These are phyloP conservation scores for Isatis tinctoria DNA, from an alignment of 345 rosid species.

Conservation along the genomic window DNA sequence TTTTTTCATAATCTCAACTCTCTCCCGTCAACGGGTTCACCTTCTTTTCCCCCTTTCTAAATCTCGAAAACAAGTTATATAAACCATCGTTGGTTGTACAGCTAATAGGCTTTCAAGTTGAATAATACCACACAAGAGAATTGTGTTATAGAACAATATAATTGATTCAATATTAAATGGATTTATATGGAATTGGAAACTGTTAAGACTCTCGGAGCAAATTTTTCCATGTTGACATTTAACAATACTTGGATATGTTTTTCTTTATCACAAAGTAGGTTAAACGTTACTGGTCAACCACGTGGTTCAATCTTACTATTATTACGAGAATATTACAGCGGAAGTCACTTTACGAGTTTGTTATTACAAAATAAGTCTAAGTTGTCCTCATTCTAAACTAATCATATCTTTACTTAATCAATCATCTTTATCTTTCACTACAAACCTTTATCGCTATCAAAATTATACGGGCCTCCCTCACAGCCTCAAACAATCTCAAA, in stretches of 20 bases:
- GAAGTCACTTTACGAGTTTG: too few relatives aligned
- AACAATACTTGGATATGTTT: neutral
- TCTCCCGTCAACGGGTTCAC: constrained; percentile 23
- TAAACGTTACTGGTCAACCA: constrained; percentile 18
- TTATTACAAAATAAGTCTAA: too few relatives aligned
- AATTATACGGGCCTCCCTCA: too few relatives aligned
- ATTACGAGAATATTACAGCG: too few relatives aligned
- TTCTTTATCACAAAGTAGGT: constrained; percentile 5
- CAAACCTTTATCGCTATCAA: too few relatives aligned
- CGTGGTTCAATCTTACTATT: constrained; percentile 10
- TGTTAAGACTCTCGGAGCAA: neutral
- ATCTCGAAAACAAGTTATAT: neutral
- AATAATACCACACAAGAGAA: neutral
- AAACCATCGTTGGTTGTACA: neutral
- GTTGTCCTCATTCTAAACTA: too few relatives aligned
- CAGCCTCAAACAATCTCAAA: too few relatives aligned
- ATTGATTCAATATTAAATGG: neutral
- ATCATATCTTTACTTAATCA: too few relatives aligned
- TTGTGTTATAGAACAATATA: neutral
- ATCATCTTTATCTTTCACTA: too few relatives aligned
- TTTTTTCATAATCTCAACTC: constrained; percentile 8
- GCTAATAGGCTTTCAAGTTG: neutral
- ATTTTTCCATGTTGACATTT: constrained; percentile 10
- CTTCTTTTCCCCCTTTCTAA: neutral
- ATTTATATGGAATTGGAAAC: neutral